Conservation (phyloP, 2,329 filamentous ascomycete genomes). For the Talaromyces sp. region DNA sequence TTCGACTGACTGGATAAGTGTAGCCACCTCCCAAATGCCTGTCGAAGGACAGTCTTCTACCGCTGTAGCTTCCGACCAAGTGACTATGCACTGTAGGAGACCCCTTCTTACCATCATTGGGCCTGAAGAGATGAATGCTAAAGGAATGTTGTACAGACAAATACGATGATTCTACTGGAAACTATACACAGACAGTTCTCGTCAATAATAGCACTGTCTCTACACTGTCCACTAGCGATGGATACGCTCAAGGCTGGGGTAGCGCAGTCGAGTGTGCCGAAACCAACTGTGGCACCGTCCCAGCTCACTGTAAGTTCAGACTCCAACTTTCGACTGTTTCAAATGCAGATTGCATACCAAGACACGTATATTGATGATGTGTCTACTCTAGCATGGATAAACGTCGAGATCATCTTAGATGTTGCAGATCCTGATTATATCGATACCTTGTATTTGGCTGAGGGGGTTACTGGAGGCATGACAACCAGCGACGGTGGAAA, state of each 20-base stretch:
- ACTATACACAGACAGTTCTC: conserved; percentile 42
- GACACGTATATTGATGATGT: not conserved
- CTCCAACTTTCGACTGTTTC: not conserved
- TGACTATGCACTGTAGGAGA: conserved; percentile 41
- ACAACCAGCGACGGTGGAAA: conserved; percentile 41
- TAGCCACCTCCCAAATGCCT: conserved; percentile 31
- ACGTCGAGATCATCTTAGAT: conserved; percentile 30
- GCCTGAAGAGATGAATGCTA: not conserved
- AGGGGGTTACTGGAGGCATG: conserved; percentile 43
- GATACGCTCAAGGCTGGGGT: conserved; percentile 44
- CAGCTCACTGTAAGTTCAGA: conserved; percentile 34
- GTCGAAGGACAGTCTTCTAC: conserved; percentile 30
- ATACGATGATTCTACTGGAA: conserved; percentile 37
- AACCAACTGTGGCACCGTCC: conserved; percentile 40
- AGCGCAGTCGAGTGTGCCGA: conserved; percentile 42
- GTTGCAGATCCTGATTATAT: conserved; percentile 39
- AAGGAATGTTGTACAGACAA: conserved; percentile 27
- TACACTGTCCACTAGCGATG: conserved; percentile 45
- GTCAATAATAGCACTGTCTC: conserved; percentile 40
- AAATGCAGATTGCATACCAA: not conserved
- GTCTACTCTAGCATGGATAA: conserved; percentile 32
- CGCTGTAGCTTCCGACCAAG: conserved; percentile 29
- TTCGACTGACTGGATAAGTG: not conserved
- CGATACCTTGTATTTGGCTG: conserved; percentile 36
- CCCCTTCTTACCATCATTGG: not conserved